These are phyloP conservation scores for Rhodosporidiobolus odoratus DNA, from an alignment of 768 basidiomycete species.

Conservation along the genomic window DNA sequence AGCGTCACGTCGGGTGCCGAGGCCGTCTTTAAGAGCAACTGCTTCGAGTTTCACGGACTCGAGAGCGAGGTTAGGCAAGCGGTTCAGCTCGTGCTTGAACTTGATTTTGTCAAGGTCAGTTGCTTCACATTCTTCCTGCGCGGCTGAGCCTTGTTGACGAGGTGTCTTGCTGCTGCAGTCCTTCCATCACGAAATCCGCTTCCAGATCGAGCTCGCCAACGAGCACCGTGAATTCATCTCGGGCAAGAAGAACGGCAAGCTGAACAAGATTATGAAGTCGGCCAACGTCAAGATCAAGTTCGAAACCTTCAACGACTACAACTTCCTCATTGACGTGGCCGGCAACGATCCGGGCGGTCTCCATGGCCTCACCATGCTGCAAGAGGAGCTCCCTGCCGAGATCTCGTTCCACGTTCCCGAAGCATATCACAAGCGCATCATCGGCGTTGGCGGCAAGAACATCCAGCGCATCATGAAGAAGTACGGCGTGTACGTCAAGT, in stretches of 20 bases:
- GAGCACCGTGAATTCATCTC: constrained; percentile 98
- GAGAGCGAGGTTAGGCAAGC: constrained; percentile 85
- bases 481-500: constrained; percentile 99
- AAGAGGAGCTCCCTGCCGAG: constrained; percentile 97
- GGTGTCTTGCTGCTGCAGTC: constrained; percentile 50
- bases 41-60: constrained; percentile 92
- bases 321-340: constrained; percentile 43
- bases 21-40: constrained; percentile 93
- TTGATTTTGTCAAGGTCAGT: constrained; percentile 82
- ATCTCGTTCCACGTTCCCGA: constrained; percentile 98
- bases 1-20: constrained; percentile 83
- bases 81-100: constrained; percentile 75
- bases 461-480: constrained; percentile 99
- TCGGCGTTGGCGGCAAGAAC: constrained; percentile 93
- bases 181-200: constrained; percentile 95
- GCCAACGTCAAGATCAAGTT: constrained; percentile 98
- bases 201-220: constrained; percentile 94
- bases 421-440: constrained; percentile 96
- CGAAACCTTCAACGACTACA: constrained; percentile 79
- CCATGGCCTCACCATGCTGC: constrained; percentile 78
- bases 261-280: constrained; percentile 98
- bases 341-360: constrained; percentile 56
- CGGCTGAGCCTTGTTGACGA: not conserved
- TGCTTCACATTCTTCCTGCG: not conserved
- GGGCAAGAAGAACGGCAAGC: constrained; percentile 99